Base-by-base conservation (phyloP, 2,329 filamentous ascomycete genomes). In the Fusarium sp. region DNA sequence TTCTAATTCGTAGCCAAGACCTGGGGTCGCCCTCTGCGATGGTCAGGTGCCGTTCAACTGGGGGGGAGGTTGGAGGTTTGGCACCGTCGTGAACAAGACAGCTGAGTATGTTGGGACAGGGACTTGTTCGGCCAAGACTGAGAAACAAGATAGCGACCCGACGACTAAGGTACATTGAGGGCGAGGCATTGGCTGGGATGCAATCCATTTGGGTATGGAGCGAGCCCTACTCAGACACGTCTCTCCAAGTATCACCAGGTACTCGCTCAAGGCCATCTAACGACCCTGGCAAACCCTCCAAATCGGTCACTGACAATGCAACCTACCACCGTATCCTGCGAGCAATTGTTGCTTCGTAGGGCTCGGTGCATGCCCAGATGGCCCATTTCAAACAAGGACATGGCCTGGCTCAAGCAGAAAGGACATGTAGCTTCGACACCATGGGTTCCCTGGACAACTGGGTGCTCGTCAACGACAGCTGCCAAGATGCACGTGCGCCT, bases 1-100 rank as follows among this genome's bases (percentile, higher is more conserved):
- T 46, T 63, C 34, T 56, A 52, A 67, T 58, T 62, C 43, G 37
- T 39, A 39, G 69, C 73, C 71, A 73, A 75, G 69, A 67, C 71
- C 60, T 60, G 62, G 59, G 65, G 55, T 59, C 44, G 52, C 50
- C 48, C 15, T 46, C 60, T 37, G 55, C 41, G 15, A 30, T 65
- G 72, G 69, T 65, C 72, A 74, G 47, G 62, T 71, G 56, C 58
- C 43, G 27, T 15, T 56, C n/a, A 34, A 54, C 58, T 60, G 31
- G 54, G 50, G 68, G 63, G 50, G 31, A 53, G 55, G 43, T 44
- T 51, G 27, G 50, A 56, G 43, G 43, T 2, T 64, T 57, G 15
- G 31, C 7, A 36, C 18, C 18, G 34, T 16, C 23, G 23, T 16
- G 37, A 8, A 30, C 10, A 18, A 6, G 23, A 37, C 18, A 13